These are phyloP conservation scores for Hymenoscyphus linearis DNA, from an alignment of 2,329 filamentous ascomycete genomes.

Conservation along the genomic window DNA sequence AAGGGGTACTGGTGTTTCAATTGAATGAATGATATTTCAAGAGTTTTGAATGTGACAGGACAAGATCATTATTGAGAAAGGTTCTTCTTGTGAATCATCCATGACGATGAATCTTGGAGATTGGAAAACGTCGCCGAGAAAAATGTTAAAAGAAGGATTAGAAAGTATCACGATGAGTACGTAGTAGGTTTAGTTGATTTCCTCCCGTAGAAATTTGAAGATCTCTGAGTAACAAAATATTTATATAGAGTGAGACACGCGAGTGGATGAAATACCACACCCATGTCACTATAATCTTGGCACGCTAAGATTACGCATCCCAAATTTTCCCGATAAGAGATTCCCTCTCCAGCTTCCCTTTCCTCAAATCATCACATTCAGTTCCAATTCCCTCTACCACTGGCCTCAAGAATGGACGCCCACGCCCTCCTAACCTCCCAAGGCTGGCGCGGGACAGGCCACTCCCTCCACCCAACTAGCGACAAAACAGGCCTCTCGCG, in stretches of 20 bases:
- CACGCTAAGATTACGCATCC: not conserved
- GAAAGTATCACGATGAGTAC: not conserved
- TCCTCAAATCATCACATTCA: not conserved
- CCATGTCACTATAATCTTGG: not conserved
- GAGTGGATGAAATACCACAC: not conserved
- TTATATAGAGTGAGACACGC: not conserved
- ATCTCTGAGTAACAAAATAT: not conserved
- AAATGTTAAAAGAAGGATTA: not conserved
- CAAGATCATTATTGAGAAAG: not conserved
- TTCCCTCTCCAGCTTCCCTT: not conserved
- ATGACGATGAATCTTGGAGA: not conserved
- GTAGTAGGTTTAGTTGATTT: not conserved
- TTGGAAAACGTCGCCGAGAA: not conserved
- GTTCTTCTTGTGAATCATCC: not conserved
- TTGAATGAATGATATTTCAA: not conserved
- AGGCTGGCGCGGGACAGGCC: slow-evolving; percentile 85
- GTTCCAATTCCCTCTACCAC: not conserved
- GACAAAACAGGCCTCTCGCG: slow-evolving; percentile 72
- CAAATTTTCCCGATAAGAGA: not conserved
- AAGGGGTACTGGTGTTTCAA: not conserved
- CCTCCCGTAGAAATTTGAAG: not conserved
- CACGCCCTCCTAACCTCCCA: slow-evolving; percentile 76
- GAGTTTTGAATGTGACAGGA: not conserved
- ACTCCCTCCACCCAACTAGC: slow-evolving; percentile 73
- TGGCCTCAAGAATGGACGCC: slow-evolving; percentile 64